Evolutionary conservation across 495 filamentous ascomycete genomes (phyloP), one percentile per base, ranked within the genome.

Genomic region (Neurospora tetrasperma): DNA sequence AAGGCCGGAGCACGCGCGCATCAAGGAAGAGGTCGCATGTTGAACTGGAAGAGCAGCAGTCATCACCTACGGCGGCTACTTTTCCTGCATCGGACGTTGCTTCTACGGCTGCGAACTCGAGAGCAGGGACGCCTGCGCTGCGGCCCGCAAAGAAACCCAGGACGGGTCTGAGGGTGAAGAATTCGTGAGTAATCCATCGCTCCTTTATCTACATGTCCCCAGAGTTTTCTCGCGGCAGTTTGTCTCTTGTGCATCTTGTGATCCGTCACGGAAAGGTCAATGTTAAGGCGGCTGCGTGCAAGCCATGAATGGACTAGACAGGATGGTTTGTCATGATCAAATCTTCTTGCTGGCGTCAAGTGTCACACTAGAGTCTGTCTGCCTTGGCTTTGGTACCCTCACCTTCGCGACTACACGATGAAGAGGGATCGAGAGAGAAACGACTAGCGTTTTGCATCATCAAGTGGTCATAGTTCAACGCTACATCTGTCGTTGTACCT

Each of bases 91-190:
- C 78, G 5, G 79, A 78, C 31, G 82, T 80, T 39, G 79, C 83
- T 27, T 84, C 81, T 39, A 87, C 85, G 8, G 78, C 80, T 14
- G 79, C 82, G 41, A 82, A 81, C 70, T 89, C 87, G 20, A 85
- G 89, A 75, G 87, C 88, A 12, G 85, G 82, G 39, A 90, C 89
- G 18, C 89, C 89, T 11, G 82, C 80, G 18, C 77, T 83, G 48
- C 85, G 86, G 46, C 83, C 88, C 42, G 79, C 82, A 73, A 89
- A 89, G 81, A 88, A 84, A 75, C 76, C 80, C 20, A 86, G 87
- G 75, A 86, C 83, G 69, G 84, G 87, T 71, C 84, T 89, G 72
- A 86, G 89, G 66, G 86, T 91, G 73, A 92, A 91, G 83, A 89
- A 83, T 75, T 92, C 90, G 90, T 92, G 84, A 88, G 90, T 90